Evolutionary conservation across 306 rosid genomes (phyloP).

Genomic region (Quercus dentata): DNA sequence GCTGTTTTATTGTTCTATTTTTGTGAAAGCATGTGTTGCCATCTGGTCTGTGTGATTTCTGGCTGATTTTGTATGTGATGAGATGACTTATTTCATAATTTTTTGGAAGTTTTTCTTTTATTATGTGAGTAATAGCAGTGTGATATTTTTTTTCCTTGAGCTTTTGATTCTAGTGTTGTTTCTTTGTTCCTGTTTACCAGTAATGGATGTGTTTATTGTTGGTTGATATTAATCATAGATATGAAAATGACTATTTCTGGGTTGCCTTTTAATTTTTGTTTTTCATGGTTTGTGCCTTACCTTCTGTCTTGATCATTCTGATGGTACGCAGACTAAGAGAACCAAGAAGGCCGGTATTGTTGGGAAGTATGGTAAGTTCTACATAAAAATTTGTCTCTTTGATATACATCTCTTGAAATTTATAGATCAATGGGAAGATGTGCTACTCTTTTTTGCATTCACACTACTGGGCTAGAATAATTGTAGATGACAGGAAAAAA

Average conservation of each 20-base stretch:
- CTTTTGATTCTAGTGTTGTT: not conserved
- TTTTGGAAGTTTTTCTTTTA: not conserved
- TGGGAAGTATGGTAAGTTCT: slow-evolving; percentile 75
- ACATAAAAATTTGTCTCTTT: not conserved
- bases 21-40: not conserved
- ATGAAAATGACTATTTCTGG: not conserved
- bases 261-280: no score
- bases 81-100: not conserved
- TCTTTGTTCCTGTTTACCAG: no score
- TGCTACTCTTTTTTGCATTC: not conserved
- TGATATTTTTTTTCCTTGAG: not conserved
- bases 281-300: not conserved
- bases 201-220: not conserved
- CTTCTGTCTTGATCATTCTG: not conserved
- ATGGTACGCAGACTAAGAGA: slow-evolving; percentile 63
- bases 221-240: not conserved
- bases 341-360: slow-evolving; percentile 93
- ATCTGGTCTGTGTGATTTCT: not conserved
- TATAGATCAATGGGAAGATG: not conserved
- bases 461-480: not conserved
- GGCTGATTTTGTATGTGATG: not conserved
- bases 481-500: not conserved
- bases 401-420: not conserved
- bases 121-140: not conserved
- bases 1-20: not conserved